Conservation (phyloP, 2,329 filamentous ascomycete species). For the Diaporthe velutina region DNA sequence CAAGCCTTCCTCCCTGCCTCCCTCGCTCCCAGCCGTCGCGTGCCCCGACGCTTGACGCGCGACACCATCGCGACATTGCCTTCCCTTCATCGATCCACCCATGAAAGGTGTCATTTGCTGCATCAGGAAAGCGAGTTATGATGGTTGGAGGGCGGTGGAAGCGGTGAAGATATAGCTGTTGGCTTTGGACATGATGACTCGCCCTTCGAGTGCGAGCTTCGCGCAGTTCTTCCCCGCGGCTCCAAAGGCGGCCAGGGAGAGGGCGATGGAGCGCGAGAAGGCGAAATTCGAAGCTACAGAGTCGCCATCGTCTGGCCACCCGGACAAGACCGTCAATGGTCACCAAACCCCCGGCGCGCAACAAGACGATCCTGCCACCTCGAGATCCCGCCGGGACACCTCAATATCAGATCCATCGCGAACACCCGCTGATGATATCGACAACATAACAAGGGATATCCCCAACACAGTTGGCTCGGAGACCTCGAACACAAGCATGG, state of each 20-base stretch:
- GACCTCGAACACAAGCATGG: constrained; percentile 78
- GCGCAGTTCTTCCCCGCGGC: constrained; percentile 89
- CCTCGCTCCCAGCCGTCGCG: constrained; percentile 37
- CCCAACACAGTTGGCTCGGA: constrained; percentile 79
- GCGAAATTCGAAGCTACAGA: constrained; percentile 63
- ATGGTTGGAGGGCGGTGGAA: constrained; percentile 68
- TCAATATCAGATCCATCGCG: constrained; percentile 53
- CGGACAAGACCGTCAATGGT: constrained; percentile 44
- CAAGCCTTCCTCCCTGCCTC: not conserved
- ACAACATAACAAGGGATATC: constrained; percentile 73
- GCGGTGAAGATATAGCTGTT: constrained; percentile 62
- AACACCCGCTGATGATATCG: constrained; percentile 65
- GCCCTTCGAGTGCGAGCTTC: constrained; percentile 81
- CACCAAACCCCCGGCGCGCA: constrained; percentile 42
- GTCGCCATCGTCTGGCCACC: constrained; percentile 42
- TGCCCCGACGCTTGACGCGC: constrained; percentile 40
- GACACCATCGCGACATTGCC: constrained; percentile 30
- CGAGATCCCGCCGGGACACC: constrained; percentile 51
- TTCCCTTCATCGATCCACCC: constrained; percentile 40
- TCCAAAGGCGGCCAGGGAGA: constrained; percentile 73
- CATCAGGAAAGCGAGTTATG: constrained; percentile 59
- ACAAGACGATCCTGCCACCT: constrained; percentile 46
- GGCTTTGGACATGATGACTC: constrained; percentile 75
- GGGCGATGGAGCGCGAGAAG: constrained; percentile 71
- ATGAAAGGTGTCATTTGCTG: constrained; percentile 54